Evolutionary conservation across 208 protist species (phyloP).

Genomic region (Leishmania guyanensis): DNA sequence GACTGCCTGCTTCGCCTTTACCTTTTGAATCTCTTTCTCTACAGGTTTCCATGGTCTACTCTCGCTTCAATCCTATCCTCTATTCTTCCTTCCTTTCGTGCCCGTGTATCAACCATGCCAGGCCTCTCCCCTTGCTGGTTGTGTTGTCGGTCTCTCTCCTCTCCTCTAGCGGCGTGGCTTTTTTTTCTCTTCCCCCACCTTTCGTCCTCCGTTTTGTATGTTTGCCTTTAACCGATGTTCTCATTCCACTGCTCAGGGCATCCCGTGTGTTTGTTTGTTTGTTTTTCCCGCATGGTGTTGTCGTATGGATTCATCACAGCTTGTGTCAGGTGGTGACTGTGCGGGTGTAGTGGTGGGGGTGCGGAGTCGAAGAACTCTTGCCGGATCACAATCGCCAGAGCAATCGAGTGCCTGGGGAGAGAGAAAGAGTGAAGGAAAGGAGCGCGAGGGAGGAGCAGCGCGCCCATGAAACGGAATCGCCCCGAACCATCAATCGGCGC

Average conservation of each 20-base stretch:
- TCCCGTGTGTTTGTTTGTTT: not conserved
- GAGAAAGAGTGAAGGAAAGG: slow-evolving; percentile 1
- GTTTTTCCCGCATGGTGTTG: not conserved
- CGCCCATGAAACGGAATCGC: not conserved
- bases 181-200: not conserved
- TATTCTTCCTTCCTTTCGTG: not conserved
- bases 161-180: not conserved
- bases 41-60: not conserved
- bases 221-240: no score
- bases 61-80: not conserved
- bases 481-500: not conserved
- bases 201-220: not conserved
- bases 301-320: not conserved
- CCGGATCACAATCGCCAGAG: not conserved
- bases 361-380: not conserved
- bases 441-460: not conserved
- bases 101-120: not conserved
- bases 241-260: not conserved
- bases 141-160: not conserved
- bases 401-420: not conserved
- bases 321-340: not conserved
- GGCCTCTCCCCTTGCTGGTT: not conserved
- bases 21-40: not conserved
- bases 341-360: not conserved
- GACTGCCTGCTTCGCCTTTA: not conserved